Percentiles rank a stretch among this genome's conserved stretches.
These are phyloP conservation scores for Picea sitchensis DNA, from an alignment of 75 land plant genomes.

Conservation along the genomic window DNA sequence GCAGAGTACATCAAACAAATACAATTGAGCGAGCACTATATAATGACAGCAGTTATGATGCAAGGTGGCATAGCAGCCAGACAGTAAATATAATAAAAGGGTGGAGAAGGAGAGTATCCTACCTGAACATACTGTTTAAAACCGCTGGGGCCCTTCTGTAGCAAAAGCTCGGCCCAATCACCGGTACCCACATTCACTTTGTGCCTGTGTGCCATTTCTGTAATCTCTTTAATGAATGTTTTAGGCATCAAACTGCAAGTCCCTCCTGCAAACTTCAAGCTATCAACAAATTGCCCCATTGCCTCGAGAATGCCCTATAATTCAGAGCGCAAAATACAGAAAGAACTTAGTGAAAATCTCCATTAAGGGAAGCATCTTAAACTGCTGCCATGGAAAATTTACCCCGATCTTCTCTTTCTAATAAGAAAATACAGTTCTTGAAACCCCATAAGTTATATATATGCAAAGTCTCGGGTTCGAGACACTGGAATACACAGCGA, in stretches of 20 bases:
- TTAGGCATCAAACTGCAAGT: conserved; percentile 68
- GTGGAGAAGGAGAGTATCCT: not conserved
- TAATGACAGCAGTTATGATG: too few species aligned
- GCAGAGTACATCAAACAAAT: too few species aligned
- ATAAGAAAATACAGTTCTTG: not conserved
- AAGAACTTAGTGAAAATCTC: not conserved
- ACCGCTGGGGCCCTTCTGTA: conserved; percentile 52
- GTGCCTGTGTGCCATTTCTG: conserved; percentile 71
- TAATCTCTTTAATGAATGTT: conserved; percentile 53
- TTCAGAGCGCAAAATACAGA: not conserved
- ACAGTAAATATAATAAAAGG: too few species aligned
- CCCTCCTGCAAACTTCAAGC: conserved; percentile 80
- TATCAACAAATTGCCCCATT: conserved; percentile 82
- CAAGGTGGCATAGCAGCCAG: too few species aligned
- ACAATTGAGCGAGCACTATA: too few species aligned
- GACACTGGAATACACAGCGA: not conserved
- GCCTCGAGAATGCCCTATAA: conserved; percentile 71
- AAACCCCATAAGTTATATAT: not conserved
- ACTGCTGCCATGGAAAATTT: not conserved
- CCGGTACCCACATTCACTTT: conserved; percentile 82
- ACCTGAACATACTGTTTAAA: conserved; percentile 85
- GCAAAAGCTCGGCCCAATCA: conserved; percentile 86
- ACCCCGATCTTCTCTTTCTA: not conserved
- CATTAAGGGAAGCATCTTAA: not conserved
- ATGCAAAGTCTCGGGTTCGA: not conserved